Evolutionary conservation across 495 filamentous ascomycete species (phyloP).

Genomic region (Hypoxylon crocopeplum): DNA sequence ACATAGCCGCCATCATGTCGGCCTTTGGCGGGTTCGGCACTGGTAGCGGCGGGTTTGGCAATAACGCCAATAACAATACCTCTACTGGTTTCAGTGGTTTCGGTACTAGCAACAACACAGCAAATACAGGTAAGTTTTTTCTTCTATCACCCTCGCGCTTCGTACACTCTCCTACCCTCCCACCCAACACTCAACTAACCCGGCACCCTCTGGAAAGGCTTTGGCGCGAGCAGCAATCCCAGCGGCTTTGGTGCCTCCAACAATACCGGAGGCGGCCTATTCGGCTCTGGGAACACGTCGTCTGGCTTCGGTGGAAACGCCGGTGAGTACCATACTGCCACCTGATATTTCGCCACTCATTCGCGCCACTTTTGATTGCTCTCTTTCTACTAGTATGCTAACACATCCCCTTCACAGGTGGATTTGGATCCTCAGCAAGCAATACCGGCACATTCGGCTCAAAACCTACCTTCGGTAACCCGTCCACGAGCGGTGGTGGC

Average conservation of each 20-base stretch:
- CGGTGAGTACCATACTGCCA: constrained; percentile 60
- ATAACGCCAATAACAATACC: constrained; percentile 60
- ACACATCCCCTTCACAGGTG: constrained; percentile 34
- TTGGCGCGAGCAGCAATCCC: constrained; percentile 62
- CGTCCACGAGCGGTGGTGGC: constrained; percentile 35
- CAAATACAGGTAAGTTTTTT: constrained; percentile 39
- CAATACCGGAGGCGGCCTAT: constrained; percentile 49
- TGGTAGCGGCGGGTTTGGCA: constrained; percentile 48
- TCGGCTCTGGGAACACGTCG: constrained; percentile 46
- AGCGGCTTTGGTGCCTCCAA: constrained; percentile 42
- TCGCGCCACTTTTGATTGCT: neutral
- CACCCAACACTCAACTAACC: constrained; percentile 37
- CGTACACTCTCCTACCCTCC: constrained; percentile 10
- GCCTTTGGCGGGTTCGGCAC: constrained; percentile 47
- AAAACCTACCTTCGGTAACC: constrained; percentile 41
- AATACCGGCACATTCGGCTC: constrained; percentile 58
- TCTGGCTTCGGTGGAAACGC: constrained; percentile 38
- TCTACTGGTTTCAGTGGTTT: constrained; percentile 60
- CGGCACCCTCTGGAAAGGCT: constrained; percentile 43
- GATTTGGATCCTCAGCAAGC: constrained; percentile 44
- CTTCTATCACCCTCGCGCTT: constrained; percentile 14
- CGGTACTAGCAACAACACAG: constrained; percentile 39
- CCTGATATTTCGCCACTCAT: neutral
- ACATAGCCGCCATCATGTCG: constrained; percentile 52
- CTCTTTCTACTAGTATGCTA: constrained; percentile 8